Evolutionary conservation across 2,329 filamentous ascomycete species (phyloP).

Genomic region (Diaporthe sp.): DNA sequence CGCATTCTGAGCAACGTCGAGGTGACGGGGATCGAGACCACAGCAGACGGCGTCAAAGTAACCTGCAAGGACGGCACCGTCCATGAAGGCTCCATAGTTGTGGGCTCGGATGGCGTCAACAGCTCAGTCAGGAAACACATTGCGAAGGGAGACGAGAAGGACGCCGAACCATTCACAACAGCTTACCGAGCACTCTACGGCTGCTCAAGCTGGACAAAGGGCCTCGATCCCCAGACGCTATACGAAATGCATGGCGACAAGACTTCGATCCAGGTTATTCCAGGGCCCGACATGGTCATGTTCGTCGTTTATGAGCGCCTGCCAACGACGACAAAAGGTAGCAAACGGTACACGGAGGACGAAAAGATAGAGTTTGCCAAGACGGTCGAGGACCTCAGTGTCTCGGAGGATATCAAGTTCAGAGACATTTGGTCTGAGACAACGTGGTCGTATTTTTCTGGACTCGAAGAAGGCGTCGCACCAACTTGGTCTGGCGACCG

Average conservation of each 20-base stretch:
- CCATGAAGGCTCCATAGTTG: constrained; percentile 40
- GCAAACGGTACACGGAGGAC: constrained; percentile 32
- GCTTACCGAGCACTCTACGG: constrained; percentile 36
- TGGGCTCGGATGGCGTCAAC: constrained; percentile 42
- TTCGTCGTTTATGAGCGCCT: constrained; percentile 37
- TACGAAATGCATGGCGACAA: constrained; percentile 35
- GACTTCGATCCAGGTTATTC: constrained; percentile 30
- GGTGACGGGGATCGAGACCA: constrained; percentile 35
- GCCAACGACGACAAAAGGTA: constrained; percentile 29
- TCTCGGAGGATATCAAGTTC: constrained; percentile 35
- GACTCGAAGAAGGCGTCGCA: constrained; percentile 38
- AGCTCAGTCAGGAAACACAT: constrained; percentile 39
- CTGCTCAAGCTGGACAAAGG: constrained; percentile 28
- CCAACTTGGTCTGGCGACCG: constrained; percentile 36
- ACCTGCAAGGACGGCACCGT: constrained; percentile 38
- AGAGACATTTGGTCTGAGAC: constrained; percentile 32
- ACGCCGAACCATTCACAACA: constrained; percentile 35
- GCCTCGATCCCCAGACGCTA: constrained; percentile 22
- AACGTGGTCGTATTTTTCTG: constrained; percentile 31
- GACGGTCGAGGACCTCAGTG: constrained; percentile 28
- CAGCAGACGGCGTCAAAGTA: constrained; percentile 37
- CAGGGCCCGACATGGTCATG: constrained; percentile 28
- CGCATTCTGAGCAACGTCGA: constrained; percentile 37
- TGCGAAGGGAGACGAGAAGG: constrained; percentile 24
- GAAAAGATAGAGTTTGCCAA: constrained; percentile 34